A percentile compares a stretch with the other conserved stretches of the same genome.
These are phyloP conservation scores for Hymenoscyphus linearis DNA, from an alignment of 2,329 filamentous ascomycete species.

Conservation along the genomic window DNA sequence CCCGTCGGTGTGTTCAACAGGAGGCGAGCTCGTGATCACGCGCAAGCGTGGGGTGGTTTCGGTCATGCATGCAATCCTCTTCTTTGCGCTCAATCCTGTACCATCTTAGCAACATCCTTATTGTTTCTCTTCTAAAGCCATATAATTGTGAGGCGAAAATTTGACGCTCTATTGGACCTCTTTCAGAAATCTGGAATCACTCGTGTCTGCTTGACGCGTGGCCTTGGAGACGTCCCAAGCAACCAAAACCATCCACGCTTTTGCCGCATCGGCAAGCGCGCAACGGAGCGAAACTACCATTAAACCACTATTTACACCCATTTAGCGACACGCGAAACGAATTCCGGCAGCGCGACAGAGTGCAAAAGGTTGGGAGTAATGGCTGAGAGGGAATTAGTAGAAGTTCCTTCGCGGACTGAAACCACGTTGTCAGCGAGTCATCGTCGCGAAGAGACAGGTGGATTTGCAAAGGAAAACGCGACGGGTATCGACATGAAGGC, in stretches of 20 bases:
- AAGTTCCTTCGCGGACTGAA: slow-evolving; percentile 26
- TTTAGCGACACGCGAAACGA: neutral
- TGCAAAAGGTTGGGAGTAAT: slow-evolving; percentile 13
- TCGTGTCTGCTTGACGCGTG: slow-evolving; percentile 15
- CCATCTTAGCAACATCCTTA: neutral
- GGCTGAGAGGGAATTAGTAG: slow-evolving; percentile 27
- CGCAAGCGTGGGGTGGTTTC: slow-evolving; percentile 4
- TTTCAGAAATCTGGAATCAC: neutral
- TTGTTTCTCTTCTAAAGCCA: neutral
- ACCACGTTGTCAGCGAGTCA: slow-evolving; percentile 19
- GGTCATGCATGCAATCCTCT: neutral
- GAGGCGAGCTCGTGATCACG: slow-evolving; percentile 7
- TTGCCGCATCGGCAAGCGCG: slow-evolving; percentile 9
- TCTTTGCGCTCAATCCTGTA: neutral
- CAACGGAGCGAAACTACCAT: slow-evolving; percentile 4
- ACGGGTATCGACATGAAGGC: slow-evolving; percentile 24
- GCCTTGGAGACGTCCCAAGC: neutral
- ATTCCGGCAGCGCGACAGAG: neutral
- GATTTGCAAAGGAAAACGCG: slow-evolving; percentile 20
- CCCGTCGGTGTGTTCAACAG: neutral
- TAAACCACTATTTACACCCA: slow-evolving; percentile 1
- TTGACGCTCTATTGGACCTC: neutral
- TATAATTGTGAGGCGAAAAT: neutral
- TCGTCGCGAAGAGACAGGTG: slow-evolving; percentile 12
- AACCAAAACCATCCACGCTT: neutral